phyloP scores from a whole-genome alignment of 768 basidiomycete species.

The Tricholoma saponaceum region DNA sequence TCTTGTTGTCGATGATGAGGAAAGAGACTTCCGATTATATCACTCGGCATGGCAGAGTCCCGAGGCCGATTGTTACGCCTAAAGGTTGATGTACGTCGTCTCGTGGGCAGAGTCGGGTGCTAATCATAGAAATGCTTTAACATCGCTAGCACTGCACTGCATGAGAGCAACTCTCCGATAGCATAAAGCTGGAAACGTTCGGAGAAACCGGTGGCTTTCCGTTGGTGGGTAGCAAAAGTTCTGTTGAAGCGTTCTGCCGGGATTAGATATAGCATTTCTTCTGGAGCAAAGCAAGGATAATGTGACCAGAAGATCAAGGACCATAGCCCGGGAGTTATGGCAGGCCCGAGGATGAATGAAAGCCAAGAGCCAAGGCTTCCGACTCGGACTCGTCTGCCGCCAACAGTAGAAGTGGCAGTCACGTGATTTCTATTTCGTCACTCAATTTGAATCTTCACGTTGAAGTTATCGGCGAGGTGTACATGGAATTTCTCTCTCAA shows the following conservation, averaged over 20 bases:
- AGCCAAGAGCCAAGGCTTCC: too few relatives aligned
- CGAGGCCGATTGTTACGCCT: background rate
- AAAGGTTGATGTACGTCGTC: background rate
- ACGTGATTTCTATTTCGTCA: constrained; percentile 8
- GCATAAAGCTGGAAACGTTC: too few relatives aligned
- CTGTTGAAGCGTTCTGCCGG: background rate
- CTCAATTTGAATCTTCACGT: too few relatives aligned
- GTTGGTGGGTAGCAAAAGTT: too few relatives aligned
- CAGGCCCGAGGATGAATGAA: background rate
- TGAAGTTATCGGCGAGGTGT: background rate
- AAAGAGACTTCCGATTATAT: constrained; percentile 6
- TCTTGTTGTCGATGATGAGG: constrained; percentile 7
- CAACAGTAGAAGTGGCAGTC: background rate
- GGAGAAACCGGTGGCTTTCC: too few relatives aligned
- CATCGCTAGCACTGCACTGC: background rate
- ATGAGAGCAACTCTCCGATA: background rate
- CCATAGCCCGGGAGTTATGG: too few relatives aligned
- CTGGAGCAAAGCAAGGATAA: too few relatives aligned
- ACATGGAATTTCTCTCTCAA: constrained; percentile 83
- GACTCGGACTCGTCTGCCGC: too few relatives aligned
- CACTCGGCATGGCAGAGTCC: background rate
- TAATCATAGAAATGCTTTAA: background rate
- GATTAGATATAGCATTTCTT: background rate
- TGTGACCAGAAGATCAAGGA: background rate
- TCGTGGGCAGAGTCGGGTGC: background rate